Conservation (phyloP, 306 rosid species). For the Trifolium fragiferum region DNA sequence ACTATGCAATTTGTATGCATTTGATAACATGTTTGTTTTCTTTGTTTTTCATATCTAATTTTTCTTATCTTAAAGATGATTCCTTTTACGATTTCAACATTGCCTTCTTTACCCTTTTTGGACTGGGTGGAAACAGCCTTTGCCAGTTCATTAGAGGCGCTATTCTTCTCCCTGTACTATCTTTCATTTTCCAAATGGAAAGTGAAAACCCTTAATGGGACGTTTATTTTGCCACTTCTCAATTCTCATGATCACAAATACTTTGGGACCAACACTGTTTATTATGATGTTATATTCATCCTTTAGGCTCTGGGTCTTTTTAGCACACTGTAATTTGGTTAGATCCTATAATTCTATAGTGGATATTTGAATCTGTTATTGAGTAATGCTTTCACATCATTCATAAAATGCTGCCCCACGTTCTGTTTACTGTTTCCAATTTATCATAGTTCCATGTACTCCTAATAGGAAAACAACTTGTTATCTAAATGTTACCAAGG, state of each 20-base stretch:
- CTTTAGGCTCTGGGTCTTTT: neutral
- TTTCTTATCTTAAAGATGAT: neutral
- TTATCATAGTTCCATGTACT: neutral
- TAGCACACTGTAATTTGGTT: neutral
- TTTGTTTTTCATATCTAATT: neutral
- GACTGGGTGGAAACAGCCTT: too few relatives aligned
- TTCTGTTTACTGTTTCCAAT: neutral
- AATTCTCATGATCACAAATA: too few relatives aligned
- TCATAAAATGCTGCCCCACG: neutral
- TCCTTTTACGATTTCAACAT: too few relatives aligned
- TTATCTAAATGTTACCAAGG: neutral
- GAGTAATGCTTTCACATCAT: neutral
- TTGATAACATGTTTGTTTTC: slow-evolving; percentile 20
- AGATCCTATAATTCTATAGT: neutral
- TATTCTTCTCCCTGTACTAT: too few relatives aligned
- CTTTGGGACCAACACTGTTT: too few relatives aligned
- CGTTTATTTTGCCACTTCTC: too few relatives aligned
- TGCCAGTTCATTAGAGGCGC: too few relatives aligned
- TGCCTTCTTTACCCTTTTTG: too few relatives aligned
- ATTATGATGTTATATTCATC: neutral
- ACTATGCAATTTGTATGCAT: slow-evolving; percentile 5
- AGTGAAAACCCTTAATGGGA: too few relatives aligned
- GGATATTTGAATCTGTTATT: neutral
- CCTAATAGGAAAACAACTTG: neutral
- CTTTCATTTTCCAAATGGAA: too few relatives aligned